Conservation (phyloP, 805 yeast species). For the Teunomyces barrocoloradensis region DNA sequence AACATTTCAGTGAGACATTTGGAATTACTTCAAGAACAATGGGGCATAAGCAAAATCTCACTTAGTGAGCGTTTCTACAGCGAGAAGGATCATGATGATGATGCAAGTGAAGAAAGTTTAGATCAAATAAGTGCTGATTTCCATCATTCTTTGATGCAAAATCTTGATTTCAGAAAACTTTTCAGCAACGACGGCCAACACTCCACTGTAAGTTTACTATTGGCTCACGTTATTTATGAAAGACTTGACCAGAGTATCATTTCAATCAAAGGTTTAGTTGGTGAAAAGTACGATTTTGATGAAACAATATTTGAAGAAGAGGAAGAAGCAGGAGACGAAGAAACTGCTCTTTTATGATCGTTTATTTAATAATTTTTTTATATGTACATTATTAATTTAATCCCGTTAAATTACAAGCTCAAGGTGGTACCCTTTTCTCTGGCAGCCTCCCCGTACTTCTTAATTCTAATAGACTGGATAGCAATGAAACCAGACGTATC, state of each 20-base stretch:
- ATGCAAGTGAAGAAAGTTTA: neutral
- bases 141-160: conserved; percentile 9
- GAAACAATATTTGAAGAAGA: conserved; percentile 8
- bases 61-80: conserved; percentile 22
- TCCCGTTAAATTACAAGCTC: conserved; percentile 32
- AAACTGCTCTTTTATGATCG: neutral
- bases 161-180: conserved; percentile 24
- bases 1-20: conserved; percentile 29
- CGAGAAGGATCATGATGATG: conserved; percentile 1
- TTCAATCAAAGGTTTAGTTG: conserved; percentile 30
- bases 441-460: conserved; percentile 96
- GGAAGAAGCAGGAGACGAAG: neutral
- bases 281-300: conserved; percentile 30
- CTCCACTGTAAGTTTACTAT: conserved; percentile 24
- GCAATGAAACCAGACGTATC: conserved; percentile 97
- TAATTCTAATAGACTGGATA: conserved; percentile 96
- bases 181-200: conserved; percentile 32
- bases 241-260: conserved; percentile 29
- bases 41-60: conserved; percentile 21
- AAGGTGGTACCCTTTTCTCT: conserved; percentile 67
- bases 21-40: conserved; percentile 23
- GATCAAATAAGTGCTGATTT: neutral
- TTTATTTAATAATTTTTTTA: conserved; percentile 3
- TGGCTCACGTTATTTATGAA: conserved; percentile 29
- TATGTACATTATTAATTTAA: conserved; percentile 6